Base-by-base conservation (phyloP, 2,329 filamentous ascomycete species). In the Neonectria punicea region DNA sequence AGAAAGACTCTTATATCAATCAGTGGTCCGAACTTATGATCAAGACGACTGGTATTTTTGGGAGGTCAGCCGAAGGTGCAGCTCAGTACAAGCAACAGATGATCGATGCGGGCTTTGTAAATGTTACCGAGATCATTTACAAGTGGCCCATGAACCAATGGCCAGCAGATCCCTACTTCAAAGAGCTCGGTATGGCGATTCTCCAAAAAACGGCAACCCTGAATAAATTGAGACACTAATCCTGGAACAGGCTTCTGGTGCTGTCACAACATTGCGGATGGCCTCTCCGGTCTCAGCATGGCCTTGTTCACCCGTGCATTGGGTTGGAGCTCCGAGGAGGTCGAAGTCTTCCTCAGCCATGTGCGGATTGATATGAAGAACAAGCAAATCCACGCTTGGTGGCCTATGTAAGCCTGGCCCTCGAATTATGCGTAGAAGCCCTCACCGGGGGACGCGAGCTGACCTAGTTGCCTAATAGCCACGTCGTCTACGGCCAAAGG, bases 101-200 rank as follows among this genome's bases (percentile, higher is more conserved):
- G 69, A 75, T 77, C 3, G 83, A 84, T 13, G 85, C 82, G 0
- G 87, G 87, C 1, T 89, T 89, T 66, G 76, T 80, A 49, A 81
- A 87, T 58, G 82, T 89, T 0, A 75, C 76, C 0, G 82, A 87
- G 70, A 75, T 80, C 2, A 70, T 83, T 6, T 84, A 80, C 69
- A 84, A 82, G 72, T 83, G 85, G 77, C 86, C 86, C 0, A 80
- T 79, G 36, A 85, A 84, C 68, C 73, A 78, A 11, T 89, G 86
- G 86, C 82, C 85, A 0, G 83, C 81, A 49, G 82, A 86, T 44
- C 78, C 79, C 6, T 81, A 82, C 28, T 79, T 84, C 54, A 89
- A 87, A 71, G 81, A 87, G 54, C 71, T 87, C 1, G 86, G 85
- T 78, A 68, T 22, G 70, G 53, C 10, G 0, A 10, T 4, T 11